Evolutionary conservation across 768 basidiomycete genomes (phyloP).

Genomic region (Gymnopilus junonius): DNA sequence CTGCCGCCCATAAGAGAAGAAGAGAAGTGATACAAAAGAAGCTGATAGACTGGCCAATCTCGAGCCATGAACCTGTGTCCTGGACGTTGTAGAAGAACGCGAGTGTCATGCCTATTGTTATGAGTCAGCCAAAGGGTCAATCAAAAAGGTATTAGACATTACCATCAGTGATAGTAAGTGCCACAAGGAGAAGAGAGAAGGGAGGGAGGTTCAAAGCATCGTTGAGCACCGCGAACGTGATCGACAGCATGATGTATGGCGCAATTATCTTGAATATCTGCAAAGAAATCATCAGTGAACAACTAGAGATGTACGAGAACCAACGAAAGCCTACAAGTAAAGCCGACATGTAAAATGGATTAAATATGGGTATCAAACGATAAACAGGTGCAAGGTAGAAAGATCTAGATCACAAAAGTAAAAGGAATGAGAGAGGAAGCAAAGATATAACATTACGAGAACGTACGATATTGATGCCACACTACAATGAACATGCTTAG

Average conservation of each 20-base stretch:
- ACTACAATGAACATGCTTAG: constrained; percentile 37
- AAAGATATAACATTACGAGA: background rate
- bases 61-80: constrained; percentile 87
- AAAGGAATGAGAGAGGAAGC: background rate
- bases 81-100: constrained; percentile 84
- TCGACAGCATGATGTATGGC: constrained; percentile 79
- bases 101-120: constrained; percentile 70
- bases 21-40: constrained; percentile 87
- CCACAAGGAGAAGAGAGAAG: constrained; percentile 80
- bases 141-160: background rate
- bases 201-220: constrained; percentile 70
- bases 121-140: background rate
- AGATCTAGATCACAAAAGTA: constrained; percentile 46
- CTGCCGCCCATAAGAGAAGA: constrained; percentile 79
- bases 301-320: background rate
- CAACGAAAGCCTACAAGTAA: constrained; percentile 55
- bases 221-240: constrained; percentile 71
- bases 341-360: constrained; percentile 80
- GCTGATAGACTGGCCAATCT: constrained; percentile 87
- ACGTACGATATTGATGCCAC: constrained; percentile 83
- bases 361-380: constrained; percentile 84
- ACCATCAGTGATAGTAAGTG: constrained; percentile 76
- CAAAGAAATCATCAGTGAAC: background rate
- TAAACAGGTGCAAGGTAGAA: constrained; percentile 91
- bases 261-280: constrained; percentile 84